Evolutionary conservation across 2,329 filamentous ascomycete genomes (phyloP), one percentile per base, ranked within the genome.

Genomic region (Triangularia setosa): DNA sequence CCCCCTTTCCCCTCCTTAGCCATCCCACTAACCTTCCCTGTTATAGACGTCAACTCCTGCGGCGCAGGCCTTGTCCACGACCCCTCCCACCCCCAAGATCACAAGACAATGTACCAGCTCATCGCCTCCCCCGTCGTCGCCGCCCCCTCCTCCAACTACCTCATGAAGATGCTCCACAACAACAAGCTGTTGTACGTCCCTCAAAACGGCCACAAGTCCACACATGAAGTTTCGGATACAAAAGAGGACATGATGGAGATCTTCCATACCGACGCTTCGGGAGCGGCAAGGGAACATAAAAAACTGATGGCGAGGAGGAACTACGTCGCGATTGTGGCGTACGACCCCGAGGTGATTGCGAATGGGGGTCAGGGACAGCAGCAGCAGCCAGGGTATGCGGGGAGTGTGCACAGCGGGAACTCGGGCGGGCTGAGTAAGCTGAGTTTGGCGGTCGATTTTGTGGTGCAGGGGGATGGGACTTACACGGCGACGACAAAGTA

Each of bases 211-310:
- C 87, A 92, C 63, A 85, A 86, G 69, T 88, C 90, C 0, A 90
- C 84, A 1, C 87, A 92, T 66, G 85, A 89, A 68, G 84, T 91
- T 1, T 90, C 89, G 1, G 95, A 99, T 75, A 99, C 95, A 56
- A 98, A 99, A 78, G 95, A 99, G 77, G 95, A 99, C 78, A 99
- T 99, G 95, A 96, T 99, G 91, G 95, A 99, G 80, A 96, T 99
- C 70, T 99, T 99, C 84, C 92, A 95, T 72, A 91, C 90, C 7
- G 95, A 99, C 72, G 92, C 95, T 16, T 92, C 89, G 61, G 94
- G 95, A n/a, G 82, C 87, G 35, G 82, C 88, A 0, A 84, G 93
- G 56, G 94, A 97, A 76, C 83, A 93, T 73, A 93, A 93, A 79
- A 91, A 94, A 73, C 84, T 99, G 60, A 99, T 99, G 93, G 92